Conservation (phyloP, 2,329 filamentous ascomycete genomes). For the Trichoderma guizhouense region DNA sequence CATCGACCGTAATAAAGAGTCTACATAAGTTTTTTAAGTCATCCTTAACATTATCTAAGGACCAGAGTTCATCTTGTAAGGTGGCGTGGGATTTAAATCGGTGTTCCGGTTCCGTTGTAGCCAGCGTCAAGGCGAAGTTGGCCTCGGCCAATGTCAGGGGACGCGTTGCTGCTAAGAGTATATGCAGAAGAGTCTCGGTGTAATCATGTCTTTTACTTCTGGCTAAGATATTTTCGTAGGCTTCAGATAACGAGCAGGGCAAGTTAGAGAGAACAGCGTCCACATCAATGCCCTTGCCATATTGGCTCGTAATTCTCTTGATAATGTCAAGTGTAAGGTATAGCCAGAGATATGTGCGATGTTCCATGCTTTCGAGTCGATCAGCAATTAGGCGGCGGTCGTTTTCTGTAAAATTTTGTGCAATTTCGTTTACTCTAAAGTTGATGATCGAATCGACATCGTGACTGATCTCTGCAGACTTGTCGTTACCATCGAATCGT, state of each 20-base stretch:
- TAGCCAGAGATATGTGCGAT: slow-evolving; percentile 42
- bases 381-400: slow-evolving; percentile 23
- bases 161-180: background rate
- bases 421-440: slow-evolving; percentile 18
- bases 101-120: too few species aligned
- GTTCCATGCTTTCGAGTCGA: slow-evolving; percentile 28
- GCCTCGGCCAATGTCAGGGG: slow-evolving; percentile 5
- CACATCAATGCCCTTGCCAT: slow-evolving; percentile 14
- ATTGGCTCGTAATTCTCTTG: slow-evolving; percentile 19
- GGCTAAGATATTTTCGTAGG: slow-evolving; percentile 26
- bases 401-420: slow-evolving; percentile 19
- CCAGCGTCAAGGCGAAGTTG: slow-evolving; percentile 10
- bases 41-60: background rate
- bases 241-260: slow-evolving; percentile 24
- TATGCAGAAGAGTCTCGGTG: background rate
- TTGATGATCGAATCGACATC: slow-evolving; percentile 34
- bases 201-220: background rate
- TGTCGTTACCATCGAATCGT: slow-evolving; percentile 28
- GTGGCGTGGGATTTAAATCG: background rate
- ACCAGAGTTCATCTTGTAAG: background rate
- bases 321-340: slow-evolving; percentile 34
- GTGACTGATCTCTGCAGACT: slow-evolving; percentile 26
- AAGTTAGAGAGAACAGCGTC: slow-evolving; percentile 18
- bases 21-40: background rate
- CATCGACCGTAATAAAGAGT: slow-evolving; percentile 3